phyloP scores from a whole-genome alignment of 1,284 basidiomycete species.

The Rhodotorula glutinis region DNA sequence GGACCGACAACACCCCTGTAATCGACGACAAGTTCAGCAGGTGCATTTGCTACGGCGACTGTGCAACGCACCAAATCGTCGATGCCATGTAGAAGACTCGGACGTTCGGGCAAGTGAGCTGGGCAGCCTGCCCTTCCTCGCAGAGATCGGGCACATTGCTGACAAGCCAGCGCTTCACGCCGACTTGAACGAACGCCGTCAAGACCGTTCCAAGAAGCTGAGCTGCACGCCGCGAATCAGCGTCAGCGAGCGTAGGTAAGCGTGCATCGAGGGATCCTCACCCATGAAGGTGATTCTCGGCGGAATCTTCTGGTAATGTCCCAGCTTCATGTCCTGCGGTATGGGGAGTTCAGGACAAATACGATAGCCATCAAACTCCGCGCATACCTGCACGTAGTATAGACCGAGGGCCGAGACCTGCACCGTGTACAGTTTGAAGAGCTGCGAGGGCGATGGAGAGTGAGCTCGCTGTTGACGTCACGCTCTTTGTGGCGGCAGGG shows the following conservation, averaged over 20 bases:
- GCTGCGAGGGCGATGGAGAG: no score
- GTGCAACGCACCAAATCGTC: conserved; percentile 76
- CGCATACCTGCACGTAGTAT: conserved; percentile 59
- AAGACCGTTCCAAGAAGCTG: conserved; percentile 46
- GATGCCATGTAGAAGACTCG: conserved; percentile 79
- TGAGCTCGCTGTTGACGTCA: no score
- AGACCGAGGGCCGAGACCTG: conserved; percentile 73
- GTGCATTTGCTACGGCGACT: no score
- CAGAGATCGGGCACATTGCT: conserved; percentile 80
- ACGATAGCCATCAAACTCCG: no score
- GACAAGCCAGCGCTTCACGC: conserved; percentile 82
- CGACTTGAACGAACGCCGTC: conserved; percentile 67
- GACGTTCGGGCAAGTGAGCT: conserved; percentile 80
- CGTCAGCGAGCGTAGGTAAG: no score
- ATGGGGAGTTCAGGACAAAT: no score
- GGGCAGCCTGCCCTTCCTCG: conserved; percentile 59
- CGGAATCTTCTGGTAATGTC: conserved; percentile 95
- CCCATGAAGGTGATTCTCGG: conserved; percentile 81
- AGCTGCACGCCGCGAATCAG: no score
- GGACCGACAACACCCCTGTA: conserved; percentile 91
- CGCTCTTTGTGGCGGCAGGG: no score
- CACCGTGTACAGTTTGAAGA: conserved; percentile 86
- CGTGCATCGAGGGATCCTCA: conserved; percentile 43
- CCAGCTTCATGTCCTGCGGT: conserved; percentile 82
- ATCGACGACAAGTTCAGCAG: no score